Evolutionary conservation across 2,329 filamentous ascomycete species (phyloP).

Genomic region (Pestalotiopsis sp.): DNA sequence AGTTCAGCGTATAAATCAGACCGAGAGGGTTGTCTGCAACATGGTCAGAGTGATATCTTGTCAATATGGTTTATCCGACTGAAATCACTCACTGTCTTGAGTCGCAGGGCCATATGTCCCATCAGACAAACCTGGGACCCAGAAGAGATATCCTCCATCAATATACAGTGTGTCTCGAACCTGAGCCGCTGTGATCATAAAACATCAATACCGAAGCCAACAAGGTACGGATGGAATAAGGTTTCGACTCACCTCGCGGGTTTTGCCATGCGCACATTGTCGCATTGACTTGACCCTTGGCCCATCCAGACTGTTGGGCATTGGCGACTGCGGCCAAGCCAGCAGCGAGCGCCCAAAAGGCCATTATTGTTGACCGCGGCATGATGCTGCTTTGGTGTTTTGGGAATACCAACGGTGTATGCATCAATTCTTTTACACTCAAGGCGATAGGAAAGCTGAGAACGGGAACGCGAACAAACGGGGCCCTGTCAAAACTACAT

Average conservation of each 20-base stretch:
- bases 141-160: constrained; percentile 62
- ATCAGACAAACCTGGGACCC: constrained; percentile 52
- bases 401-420: constrained; percentile 14
- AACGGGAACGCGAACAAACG: neutral
- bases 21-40: constrained; percentile 53
- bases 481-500: neutral
- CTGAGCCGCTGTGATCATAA: constrained; percentile 53
- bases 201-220: neutral
- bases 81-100: constrained; percentile 43
- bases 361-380: constrained; percentile 29
- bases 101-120: constrained; percentile 34
- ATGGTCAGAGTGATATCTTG: constrained; percentile 13
- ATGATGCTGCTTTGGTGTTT: constrained; percentile 23
- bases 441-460: neutral
- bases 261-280: constrained; percentile 61
- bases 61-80: neutral
- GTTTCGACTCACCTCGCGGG: constrained; percentile 35
- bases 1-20: constrained; percentile 58
- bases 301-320: constrained; percentile 53
- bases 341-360: constrained; percentile 29
- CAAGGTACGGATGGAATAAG: neutral
- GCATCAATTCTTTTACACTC: constrained; percentile 9
- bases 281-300: constrained; percentile 53
- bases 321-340: constrained; percentile 29
- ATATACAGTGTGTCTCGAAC: constrained; percentile 66